Percentiles rank a stretch among this genome's conserved stretches.
Conservation (phyloP, 139 green algal genomes). For the Chlamydomonas sphaeroides region DNA sequence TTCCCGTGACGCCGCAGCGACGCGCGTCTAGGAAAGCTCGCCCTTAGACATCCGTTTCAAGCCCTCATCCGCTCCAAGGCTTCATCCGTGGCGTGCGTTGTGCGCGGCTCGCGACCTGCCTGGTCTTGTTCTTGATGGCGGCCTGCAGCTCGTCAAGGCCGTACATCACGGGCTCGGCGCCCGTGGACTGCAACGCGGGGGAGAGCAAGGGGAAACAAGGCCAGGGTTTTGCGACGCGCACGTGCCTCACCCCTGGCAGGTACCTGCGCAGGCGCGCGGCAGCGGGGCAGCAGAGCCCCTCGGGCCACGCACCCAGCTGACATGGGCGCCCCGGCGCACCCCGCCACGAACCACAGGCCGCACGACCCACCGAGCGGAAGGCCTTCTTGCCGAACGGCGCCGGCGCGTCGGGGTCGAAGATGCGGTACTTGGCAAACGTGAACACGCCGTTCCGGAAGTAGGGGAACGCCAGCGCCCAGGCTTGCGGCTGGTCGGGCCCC, state of each 20-base stretch:
- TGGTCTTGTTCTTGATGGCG: too few relatives aligned
- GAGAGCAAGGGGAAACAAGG: neutral
- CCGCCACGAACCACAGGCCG: neutral
- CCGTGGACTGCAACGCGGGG: conserved; percentile 45
- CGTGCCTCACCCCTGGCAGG: neutral
- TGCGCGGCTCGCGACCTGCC: too few relatives aligned
- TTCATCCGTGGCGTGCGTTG: too few relatives aligned
- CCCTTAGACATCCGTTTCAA: too few relatives aligned
- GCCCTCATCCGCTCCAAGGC: too few relatives aligned
- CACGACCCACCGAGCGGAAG: conserved; percentile 74
- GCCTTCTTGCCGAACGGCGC: conserved; percentile 56
- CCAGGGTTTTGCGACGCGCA: neutral
- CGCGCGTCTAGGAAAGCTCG: too few relatives aligned
- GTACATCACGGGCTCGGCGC: conserved; percentile 87
- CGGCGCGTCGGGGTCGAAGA: conserved; percentile 35
- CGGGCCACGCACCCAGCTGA: neutral
- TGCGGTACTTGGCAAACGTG: conserved; percentile 92
- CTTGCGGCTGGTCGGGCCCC: too few relatives aligned
- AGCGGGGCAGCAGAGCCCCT: neutral
- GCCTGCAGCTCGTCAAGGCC: conserved; percentile 79
- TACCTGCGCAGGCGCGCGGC: too few relatives aligned
- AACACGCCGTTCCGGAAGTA: conserved; percentile 79
- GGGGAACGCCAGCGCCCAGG: conserved; percentile 84
- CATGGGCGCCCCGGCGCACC: neutral
- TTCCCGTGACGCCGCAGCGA: too few relatives aligned